These are phyloP conservation scores for Colletotrichum plurivorum DNA, from an alignment of 2,329 filamentous ascomycete genomes.

Conservation along the genomic window DNA sequence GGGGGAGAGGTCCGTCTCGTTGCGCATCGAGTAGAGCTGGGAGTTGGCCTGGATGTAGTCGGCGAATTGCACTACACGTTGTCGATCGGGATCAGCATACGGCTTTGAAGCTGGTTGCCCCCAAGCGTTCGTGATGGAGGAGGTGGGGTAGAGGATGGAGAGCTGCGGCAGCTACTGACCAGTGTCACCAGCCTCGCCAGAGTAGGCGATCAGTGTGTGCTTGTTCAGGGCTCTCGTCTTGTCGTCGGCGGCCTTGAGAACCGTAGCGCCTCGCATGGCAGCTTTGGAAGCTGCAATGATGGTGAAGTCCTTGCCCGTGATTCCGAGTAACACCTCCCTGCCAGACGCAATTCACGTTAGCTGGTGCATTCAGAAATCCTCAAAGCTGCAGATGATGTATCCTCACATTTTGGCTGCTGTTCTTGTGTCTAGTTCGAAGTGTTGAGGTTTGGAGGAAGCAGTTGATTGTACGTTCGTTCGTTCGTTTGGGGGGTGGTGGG, in stretches of 20 bases:
- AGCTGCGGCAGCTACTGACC: constrained; percentile 64
- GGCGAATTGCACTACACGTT: constrained; percentile 88
- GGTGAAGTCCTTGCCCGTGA: constrained; percentile 99
- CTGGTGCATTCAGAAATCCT: constrained; percentile 32
- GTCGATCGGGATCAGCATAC: constrained; percentile 36
- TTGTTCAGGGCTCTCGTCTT: constrained; percentile 95
- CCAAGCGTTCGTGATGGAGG: constrained; percentile 5
- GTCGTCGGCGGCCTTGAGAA: constrained; percentile 95
- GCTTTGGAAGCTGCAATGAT: constrained; percentile 98
- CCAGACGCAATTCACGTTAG: constrained; percentile 29
- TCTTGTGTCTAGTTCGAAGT: constrained; percentile 23
- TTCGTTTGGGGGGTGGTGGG: neutral
- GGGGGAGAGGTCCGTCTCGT: constrained; percentile 91
- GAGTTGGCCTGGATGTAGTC: constrained; percentile 99
- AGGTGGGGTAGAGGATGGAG: constrained; percentile 5
- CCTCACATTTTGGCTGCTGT: constrained; percentile 48
- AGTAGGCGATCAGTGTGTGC: constrained; percentile 94
- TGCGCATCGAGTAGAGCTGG: constrained; percentile 98
- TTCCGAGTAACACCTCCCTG: constrained; percentile 98
- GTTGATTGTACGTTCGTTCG: constrained; percentile 31
- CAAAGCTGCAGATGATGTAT: constrained; percentile 10
- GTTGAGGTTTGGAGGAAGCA: constrained; percentile 13
- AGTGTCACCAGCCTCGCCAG: constrained; percentile 96
- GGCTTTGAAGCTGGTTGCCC: neutral
- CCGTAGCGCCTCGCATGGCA: constrained; percentile 95